Evolutionary conservation across 2,329 filamentous ascomycete genomes (phyloP), one percentile per base, ranked within the genome.

Genomic region (Diaporthe batatas): DNA sequence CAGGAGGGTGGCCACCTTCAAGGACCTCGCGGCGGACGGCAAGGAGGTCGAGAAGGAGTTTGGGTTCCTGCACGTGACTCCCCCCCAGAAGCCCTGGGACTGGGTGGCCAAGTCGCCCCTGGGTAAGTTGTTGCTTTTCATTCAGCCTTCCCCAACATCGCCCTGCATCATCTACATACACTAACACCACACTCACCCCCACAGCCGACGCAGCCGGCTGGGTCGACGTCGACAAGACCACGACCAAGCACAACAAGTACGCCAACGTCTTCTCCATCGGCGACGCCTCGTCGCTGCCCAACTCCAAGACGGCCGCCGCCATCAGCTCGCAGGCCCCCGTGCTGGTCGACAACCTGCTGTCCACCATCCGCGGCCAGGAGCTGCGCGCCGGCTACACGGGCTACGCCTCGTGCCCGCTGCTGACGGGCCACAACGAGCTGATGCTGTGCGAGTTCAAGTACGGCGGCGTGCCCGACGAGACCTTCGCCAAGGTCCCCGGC

Each of bases 371-470:
- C 6, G 83, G 83, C 59, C 77, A 80, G 73, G 76, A 80, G 70
- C 76, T 73, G 0, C 76, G 77, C 62, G 79, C 80, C 6, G 76
- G 73, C 7, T 86, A 86, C 73, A 83, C 84, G 67, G 84, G 84
- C 55, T 86, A 86, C 75, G 83, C 84, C 1, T 84, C 82, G 14
- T 86, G 84, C 77, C 84, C 84, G n/a, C 79, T 86, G 51, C 76
- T 85, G 39, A 86, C 84, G 0, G 82, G 82, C 70, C 82, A 86
- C 75, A 80, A 80, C 59, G 83, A 85, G 79, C 81, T 86, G 49
- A 82, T 86, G 81, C 82, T 86, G 68, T 83, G 82, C 75, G 84
- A 86, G 80, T 86, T 86, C 80, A 85, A 84, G 79, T 86, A 86
- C 71, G 84, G 82, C 42, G 84, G 83, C 39, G 81, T 83, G 57